Evolutionary conservation across 192 early-diverging fungal species (phyloP), one percentile per base, ranked within the genome.

Genomic region (Diversispora eburnea): DNA sequence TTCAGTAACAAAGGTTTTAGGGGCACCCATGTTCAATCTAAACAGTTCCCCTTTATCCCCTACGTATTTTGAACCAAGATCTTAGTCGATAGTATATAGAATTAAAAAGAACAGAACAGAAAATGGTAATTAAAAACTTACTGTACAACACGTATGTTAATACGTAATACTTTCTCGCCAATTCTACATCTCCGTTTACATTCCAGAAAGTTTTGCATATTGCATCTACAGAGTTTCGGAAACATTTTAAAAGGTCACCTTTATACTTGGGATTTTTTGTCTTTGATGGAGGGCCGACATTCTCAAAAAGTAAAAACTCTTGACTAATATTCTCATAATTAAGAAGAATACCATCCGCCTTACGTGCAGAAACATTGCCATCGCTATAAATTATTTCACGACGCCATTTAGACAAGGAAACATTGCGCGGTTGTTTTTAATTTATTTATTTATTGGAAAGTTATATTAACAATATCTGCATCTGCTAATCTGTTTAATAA

Each of bases 271-370:
- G 4, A n/a, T 63, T 45, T 8, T 63, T 63, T 45, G 4, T 63
- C 13, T 43, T 43, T 62, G 4, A 62, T 58, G 19, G 49, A 12
- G 19, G 65, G 3, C 65, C 33, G 2, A 67, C 10, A 8, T 67
- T 67, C 25, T 67, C 22, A 39, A 67, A 67, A 22, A 67, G 17
- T 9, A 67, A 67, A 19, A 52, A 67, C 22, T 52, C 65, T 33
- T 67, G 25, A 13, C 51, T 22, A 33, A 3, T 13, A 17, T 39
- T 25, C 25, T 67, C 47, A 67, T 67, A 67, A 67, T 67, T 67
- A 67, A 67, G 43, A 51, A 67, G 65, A 9, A 67, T 67, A 0
- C 65, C 65, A 67, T 67, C 47, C 12, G 65, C 47, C 65, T 67
- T 67, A 15, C 47, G 15, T 67, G 65, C 65, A 13, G 4, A 67